phyloP scores from a whole-genome alignment of 768 basidiomycete genomes.

The Lactarius sp. region DNA sequence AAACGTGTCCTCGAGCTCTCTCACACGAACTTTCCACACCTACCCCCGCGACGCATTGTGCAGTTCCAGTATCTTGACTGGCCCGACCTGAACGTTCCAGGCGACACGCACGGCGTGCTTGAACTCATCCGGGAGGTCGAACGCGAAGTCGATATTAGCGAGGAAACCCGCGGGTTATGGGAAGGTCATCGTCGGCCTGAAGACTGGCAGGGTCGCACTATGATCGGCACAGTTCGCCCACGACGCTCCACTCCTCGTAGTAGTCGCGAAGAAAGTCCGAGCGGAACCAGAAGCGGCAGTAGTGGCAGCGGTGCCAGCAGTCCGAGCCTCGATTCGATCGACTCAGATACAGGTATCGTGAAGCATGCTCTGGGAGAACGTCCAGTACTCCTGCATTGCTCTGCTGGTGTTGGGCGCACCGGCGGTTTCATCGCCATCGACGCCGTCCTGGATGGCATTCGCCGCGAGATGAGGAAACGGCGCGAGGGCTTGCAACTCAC shows the following conservation, averaged over 20 bases:
- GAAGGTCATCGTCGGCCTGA: slow-evolving; percentile 28
- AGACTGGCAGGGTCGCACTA: slow-evolving; percentile 23
- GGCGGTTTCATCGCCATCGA: slow-evolving; percentile 91
- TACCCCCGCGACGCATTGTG: slow-evolving; percentile 59
- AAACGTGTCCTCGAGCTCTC: slow-evolving; percentile 65
- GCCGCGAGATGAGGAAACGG: slow-evolving; percentile 48
- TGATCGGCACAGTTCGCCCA: slow-evolving; percentile 15
- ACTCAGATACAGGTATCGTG: slow-evolving; percentile 52
- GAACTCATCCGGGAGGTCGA: slow-evolving; percentile 71
- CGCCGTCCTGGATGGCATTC: slow-evolving; percentile 72
- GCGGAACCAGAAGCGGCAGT: slow-evolving; percentile 19
- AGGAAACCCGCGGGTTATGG: slow-evolving; percentile 25
- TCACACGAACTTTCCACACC: slow-evolving; percentile 54
- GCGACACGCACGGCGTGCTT: slow-evolving; percentile 70
- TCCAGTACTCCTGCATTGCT: slow-evolving; percentile 82
- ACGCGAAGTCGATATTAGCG: slow-evolving; percentile 29
- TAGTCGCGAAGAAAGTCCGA: slow-evolving; percentile 20
- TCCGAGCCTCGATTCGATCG: slow-evolving; percentile 37
- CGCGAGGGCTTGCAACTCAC: slow-evolving; percentile 28
- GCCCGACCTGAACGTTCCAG: slow-evolving; percentile 96
- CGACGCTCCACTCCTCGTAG: slow-evolving; percentile 9
- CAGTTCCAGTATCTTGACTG: slow-evolving; percentile 93
- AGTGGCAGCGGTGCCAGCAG: slow-evolving; percentile 21
- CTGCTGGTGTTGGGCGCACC: slow-evolving; percentile 92
- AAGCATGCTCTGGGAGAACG: slow-evolving; percentile 47